phyloP scores from a whole-genome alignment of 2,329 filamentous ascomycete genomes.

The Fusarium irregulare region DNA sequence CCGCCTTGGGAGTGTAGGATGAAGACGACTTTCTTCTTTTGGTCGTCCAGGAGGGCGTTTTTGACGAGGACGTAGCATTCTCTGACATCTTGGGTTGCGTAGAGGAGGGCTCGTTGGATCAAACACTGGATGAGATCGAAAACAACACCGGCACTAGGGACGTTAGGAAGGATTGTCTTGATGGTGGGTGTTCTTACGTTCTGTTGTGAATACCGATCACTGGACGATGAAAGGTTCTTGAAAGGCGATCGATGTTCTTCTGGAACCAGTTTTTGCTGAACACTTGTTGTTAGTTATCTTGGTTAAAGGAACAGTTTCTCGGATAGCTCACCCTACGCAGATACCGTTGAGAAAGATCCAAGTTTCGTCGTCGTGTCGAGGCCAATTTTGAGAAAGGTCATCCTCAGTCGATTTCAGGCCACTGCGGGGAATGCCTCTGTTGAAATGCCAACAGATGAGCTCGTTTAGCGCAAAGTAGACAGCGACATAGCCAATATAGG shows the following conservation, averaged over 20 bases:
- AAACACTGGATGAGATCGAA: conserved; percentile 32
- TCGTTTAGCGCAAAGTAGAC: not conserved
- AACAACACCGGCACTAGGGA: conserved; percentile 13
- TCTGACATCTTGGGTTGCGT: conserved; percentile 30
- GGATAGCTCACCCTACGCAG: conserved; percentile 12
- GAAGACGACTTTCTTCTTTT: conserved; percentile 26
- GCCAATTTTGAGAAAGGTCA: conserved; percentile 8
- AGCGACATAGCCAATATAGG: conserved; percentile 7
- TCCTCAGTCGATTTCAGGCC: conserved; percentile 24
- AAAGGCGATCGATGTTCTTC: conserved; percentile 30
- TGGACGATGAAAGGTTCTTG: conserved; percentile 26
- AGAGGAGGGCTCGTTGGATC: conserved; percentile 26
- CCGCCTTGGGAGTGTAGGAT: conserved; percentile 27
- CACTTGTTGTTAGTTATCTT: not conserved
- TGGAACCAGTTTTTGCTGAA: conserved; percentile 29
- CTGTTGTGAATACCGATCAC: conserved; percentile 27
- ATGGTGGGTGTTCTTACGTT: not conserved
- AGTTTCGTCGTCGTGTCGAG: conserved; percentile 20
- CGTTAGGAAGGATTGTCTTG: not conserved
- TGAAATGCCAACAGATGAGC: conserved; percentile 24
- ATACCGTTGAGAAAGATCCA: conserved; percentile 39
- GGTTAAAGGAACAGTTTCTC: rapidly evolving
- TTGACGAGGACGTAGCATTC: conserved; percentile 31
- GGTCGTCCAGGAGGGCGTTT: conserved; percentile 12
- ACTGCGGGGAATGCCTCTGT: conserved; percentile 9